Percentiles rank a stretch among this genome's conserved stretches.
Evolutionary conservation across 1,284 basidiomycete genomes (phyloP).

Genomic region (Trichosporon sp.): DNA sequence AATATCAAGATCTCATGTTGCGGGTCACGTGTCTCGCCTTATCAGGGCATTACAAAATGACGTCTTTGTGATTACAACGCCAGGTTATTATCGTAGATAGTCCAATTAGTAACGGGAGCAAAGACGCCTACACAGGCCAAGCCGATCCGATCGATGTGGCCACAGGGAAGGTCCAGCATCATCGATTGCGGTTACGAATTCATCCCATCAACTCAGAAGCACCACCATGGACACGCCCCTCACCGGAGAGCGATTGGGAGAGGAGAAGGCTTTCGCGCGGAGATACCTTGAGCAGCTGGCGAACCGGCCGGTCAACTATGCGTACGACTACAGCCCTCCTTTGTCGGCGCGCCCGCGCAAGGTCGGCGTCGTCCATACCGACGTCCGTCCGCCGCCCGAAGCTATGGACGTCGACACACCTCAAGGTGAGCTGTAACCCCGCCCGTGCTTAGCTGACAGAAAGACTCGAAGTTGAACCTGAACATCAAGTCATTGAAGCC

Average conservation of each 20-base stretch:
- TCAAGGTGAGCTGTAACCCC: slow-evolving; percentile 22
- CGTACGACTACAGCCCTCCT: slow-evolving; percentile 70
- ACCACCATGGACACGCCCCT: slow-evolving; percentile 32
- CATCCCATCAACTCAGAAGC: not conserved
- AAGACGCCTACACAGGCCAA: not conserved
- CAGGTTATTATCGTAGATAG: not conserved
- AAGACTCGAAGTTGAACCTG: slow-evolving; percentile 55
- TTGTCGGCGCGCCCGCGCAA: slow-evolving; percentile 63
- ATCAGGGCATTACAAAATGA: not conserved
- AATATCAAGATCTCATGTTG: not conserved
- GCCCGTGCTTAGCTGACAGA: not conserved
- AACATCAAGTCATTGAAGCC: slow-evolving; percentile 87
- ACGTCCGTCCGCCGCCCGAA: slow-evolving; percentile 35
- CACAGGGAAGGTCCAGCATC: not conserved
- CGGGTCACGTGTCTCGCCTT: not conserved
- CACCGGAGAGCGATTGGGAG: slow-evolving; percentile 53
- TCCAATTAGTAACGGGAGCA: not conserved
- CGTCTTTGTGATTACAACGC: not conserved
- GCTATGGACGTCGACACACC: slow-evolving; percentile 27
- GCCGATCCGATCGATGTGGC: not conserved
- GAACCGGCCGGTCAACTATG: slow-evolving; percentile 62
- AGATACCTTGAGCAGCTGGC: slow-evolving; percentile 64
- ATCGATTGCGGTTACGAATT: not conserved
- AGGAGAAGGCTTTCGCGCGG: slow-evolving; percentile 66
- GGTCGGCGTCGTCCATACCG: slow-evolving; percentile 62